Base-by-base conservation (phyloP, 176 grass and related monocot species). In the Oryza officinalis region DNA sequence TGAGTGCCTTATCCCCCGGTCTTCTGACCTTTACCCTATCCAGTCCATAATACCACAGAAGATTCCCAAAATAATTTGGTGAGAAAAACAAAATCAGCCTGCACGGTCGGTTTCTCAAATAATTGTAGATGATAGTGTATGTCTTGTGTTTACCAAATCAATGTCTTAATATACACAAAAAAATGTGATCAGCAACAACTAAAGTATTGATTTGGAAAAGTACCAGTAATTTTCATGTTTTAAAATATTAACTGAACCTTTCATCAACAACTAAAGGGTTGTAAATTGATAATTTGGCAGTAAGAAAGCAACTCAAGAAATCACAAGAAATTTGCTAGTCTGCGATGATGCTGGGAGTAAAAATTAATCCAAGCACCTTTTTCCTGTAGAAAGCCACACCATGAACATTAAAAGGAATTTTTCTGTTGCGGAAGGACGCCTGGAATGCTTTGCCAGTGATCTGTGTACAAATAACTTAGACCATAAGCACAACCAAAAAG, bases 371-470 rank as follows among this genome's bases (percentile, higher is more conserved):
- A 70, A 35, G 12, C 64, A 98, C 95, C 95, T 98, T 98, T 90
- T 98, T 98, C 81, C 95, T 87, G 76, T 98, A 98, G 85, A 98
- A 95, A 79, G 90, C 95, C 60, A 95, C 95, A 64, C 95, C 95
- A 78, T 98, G 95, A 77, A 92, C 18, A 77, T 98, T 98, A 82
- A 98, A 98, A 67, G 92, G 95, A 86, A 98, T 98, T 93, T 95
- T 98, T 83, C 95, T 92, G 79, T 98, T 90, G 69, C 92, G 95
- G 68, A 98, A 98, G 38, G 84, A 87, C 59, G 80, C 72, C 83
- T 98, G 95, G 74, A 98, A 98, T n/a, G 87, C 57, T 93, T 95
- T 98, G n/a, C 95, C 95, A 88, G 95, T 91, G 76, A 98, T 78
- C 95, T 95, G 79, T 52, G 35, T 85, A 43, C 74, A 73, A 77